Evolutionary conservation across 2,329 filamentous ascomycete genomes (phyloP).

Genomic region (Ilyonectria mors-panacis): DNA sequence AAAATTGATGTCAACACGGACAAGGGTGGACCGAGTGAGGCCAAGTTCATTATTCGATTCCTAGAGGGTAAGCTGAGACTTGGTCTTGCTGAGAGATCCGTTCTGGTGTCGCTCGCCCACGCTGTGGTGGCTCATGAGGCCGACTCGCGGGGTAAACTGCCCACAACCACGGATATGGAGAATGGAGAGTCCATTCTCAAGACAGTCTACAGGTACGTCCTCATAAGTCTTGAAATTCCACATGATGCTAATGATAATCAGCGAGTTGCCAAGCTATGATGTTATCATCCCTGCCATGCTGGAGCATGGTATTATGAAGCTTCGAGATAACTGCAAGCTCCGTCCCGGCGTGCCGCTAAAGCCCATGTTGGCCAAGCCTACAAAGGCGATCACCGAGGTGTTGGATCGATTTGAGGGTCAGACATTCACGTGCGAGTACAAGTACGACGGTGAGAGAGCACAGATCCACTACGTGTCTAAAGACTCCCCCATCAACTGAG

Average conservation of each 20-base stretch:
- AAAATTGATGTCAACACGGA: conserved; percentile 93
- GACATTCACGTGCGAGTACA: conserved; percentile 98
- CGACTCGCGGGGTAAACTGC: conserved; percentile 76
- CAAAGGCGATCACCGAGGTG: conserved; percentile 97
- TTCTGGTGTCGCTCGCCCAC: conserved; percentile 90
- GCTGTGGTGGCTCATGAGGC: conserved; percentile 89
- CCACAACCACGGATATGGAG: conserved; percentile 82
- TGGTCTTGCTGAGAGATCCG: conserved; percentile 91
- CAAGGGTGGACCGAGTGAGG: conserved; percentile 94
- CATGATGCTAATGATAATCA: conserved; percentile 60
- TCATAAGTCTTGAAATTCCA: not conserved
- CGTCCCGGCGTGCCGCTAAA: conserved; percentile 95
- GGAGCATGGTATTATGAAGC: conserved; percentile 85
- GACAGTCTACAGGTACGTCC: conserved; percentile 83
- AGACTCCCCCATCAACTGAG: conserved; percentile 79
- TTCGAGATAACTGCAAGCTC: conserved; percentile 89
- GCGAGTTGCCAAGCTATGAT: conserved; percentile 95
- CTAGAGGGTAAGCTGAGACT: conserved; percentile 94
- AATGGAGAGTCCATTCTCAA: conserved; percentile 90
- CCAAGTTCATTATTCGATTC: conserved; percentile 93
- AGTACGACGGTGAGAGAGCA: conserved; percentile 98
- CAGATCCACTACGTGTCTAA: conserved; percentile 98
- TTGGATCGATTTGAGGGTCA: conserved; percentile 96
- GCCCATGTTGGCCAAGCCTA: conserved; percentile 98
- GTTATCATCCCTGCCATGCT: conserved; percentile 93